phyloP scores from a whole-genome alignment of 768 basidiomycete genomes.

The Auriscalpium vulgare region DNA sequence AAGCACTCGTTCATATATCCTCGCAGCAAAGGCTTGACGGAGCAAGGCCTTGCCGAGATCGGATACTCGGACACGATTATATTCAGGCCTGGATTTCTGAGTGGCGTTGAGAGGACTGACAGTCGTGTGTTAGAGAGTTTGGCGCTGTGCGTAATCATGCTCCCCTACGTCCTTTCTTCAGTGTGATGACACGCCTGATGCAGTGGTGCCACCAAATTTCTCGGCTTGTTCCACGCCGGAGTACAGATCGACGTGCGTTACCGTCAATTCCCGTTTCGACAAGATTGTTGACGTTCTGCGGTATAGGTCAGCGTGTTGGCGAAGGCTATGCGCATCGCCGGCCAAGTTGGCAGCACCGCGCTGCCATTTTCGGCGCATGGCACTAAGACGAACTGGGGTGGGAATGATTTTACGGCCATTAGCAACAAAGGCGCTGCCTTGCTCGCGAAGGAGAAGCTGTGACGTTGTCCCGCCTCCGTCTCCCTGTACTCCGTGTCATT shows the following conservation, averaged over 20 bases:
- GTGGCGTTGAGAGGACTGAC: not conserved
- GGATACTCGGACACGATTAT: constrained; percentile 68
- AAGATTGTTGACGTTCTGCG: not conserved
- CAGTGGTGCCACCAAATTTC: not conserved
- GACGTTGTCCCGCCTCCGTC: not conserved
- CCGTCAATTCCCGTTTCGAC: not conserved
- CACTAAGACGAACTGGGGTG: constrained; percentile 30
- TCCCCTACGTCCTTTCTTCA: not conserved
- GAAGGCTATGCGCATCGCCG: constrained; percentile 44
- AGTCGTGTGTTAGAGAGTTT: not conserved
- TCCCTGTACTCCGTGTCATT: no score
- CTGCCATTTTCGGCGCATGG: constrained; percentile 39
- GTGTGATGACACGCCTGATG: not conserved
- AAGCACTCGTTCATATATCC: constrained; percentile 45
- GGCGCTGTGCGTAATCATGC: not conserved
- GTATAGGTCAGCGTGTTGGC: constrained; percentile 44
- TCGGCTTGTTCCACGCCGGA: not conserved
- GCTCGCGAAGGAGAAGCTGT: constrained; percentile 1
- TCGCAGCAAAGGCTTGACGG: constrained; percentile 68
- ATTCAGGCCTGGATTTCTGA: constrained; percentile 54
- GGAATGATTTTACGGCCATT: constrained; percentile 42
- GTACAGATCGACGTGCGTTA: not conserved
- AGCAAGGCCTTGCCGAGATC: constrained; percentile 53
- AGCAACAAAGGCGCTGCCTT: constrained; percentile 26
- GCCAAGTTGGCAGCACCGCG: constrained; percentile 41